Percentiles rank a stretch among this genome's conserved stretches.
phyloP scores from a whole-genome alignment of 768 basidiomycete genomes.

The Termitomyces eurrhizus region DNA sequence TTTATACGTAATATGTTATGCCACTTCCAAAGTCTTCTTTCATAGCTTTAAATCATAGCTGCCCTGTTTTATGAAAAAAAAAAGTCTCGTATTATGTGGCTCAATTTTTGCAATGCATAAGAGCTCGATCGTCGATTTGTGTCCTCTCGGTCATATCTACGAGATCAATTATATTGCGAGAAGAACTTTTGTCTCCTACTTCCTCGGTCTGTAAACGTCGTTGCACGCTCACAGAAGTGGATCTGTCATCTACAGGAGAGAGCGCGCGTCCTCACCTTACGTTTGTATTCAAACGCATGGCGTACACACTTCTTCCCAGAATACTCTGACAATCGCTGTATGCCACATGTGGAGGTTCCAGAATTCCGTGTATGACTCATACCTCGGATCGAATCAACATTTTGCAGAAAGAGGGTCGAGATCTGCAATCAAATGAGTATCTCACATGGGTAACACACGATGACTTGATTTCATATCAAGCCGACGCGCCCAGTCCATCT shows the following conservation, averaged over 20 bases:
- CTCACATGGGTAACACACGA: neutral
- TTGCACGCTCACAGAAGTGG: neutral
- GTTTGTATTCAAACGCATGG: neutral
- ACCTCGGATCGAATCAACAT: too few relatives aligned
- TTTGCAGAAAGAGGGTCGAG: neutral
- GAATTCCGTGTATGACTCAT: neutral
- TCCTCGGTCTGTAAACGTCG: neutral
- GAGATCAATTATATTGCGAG: neutral
- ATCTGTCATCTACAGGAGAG: neutral
- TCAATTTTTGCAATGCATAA: neutral
- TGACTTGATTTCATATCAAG: neutral
- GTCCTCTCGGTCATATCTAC: neutral
- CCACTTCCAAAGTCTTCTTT: neutral
- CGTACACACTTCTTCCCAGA: neutral
- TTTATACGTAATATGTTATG: neutral
- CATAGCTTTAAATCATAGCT: neutral
- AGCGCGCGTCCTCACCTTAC: neutral
- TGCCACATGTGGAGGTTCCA: neutral
- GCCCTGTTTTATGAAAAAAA: neutral
- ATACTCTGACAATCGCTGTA: neutral
- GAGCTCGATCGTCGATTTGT: too few relatives aligned
- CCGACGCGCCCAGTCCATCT: neutral
- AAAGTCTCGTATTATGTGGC: neutral
- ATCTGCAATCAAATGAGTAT: neutral
- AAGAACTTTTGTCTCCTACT: neutral